Percentiles rank a stretch among this genome's conserved stretches.
These are phyloP conservation scores for Xerocomellus chrysenteron DNA, from an alignment of 768 basidiomycete genomes.

Conservation along the genomic window DNA sequence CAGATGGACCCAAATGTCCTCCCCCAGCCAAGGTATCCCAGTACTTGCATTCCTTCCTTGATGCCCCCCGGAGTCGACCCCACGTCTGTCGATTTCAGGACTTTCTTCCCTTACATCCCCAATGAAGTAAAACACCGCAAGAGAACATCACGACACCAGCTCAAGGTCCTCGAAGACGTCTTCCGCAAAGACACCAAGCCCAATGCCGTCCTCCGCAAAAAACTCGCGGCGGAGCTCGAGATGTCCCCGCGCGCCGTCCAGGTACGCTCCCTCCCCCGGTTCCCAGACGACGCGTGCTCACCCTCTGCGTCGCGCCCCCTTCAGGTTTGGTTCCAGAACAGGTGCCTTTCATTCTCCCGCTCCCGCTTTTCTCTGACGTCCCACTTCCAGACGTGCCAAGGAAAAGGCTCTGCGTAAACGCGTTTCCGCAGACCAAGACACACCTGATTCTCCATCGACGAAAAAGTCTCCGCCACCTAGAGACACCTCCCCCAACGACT, in stretches of 20 bases:
- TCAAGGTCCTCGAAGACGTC: constrained; percentile 83
- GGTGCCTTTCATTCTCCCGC: constrained; percentile 40
- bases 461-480: constrained; percentile 14
- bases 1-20: constrained; percentile 28
- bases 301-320: constrained; percentile 17
- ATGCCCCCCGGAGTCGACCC: constrained; percentile 60
- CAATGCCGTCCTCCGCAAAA: constrained; percentile 74
- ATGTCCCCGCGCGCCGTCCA: constrained; percentile 97
- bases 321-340: constrained; percentile 91
- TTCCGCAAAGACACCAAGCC: constrained; percentile 92
- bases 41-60: constrained; percentile 46
- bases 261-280: constrained; percentile 46
- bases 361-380: constrained; percentile 12
- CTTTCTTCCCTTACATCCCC: constrained; percentile 85
- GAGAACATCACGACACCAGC: constrained; percentile 84
- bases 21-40: constrained; percentile 31
- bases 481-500: constrained; percentile 31
- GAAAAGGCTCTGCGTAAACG: constrained; percentile 68
- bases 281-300: constrained; percentile 20
- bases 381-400: constrained; percentile 66
- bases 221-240: constrained; percentile 76
- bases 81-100: constrained; percentile 68
- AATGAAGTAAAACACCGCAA: constrained; percentile 95
- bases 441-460: not conserved
- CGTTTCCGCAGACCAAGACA: constrained; percentile 34